Conservation (phyloP, 768 basidiomycete genomes). For the Collybiopsis luxurians region DNA sequence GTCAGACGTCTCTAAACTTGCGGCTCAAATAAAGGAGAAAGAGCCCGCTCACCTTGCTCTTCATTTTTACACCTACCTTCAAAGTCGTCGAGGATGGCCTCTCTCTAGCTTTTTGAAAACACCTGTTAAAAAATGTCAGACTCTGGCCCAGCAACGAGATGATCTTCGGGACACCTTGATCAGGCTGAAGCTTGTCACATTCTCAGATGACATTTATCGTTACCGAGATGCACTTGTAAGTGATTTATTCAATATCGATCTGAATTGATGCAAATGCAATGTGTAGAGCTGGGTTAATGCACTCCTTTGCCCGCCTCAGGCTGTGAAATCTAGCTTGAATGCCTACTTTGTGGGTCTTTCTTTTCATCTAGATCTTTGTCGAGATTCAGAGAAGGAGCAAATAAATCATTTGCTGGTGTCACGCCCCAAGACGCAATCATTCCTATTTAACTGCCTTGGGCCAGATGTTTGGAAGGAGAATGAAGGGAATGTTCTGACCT, state of each 20-base stretch:
- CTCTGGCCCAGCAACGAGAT: neutral
- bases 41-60: neutral
- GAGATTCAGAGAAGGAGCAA: neutral
- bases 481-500: neutral
- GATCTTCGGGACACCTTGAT: neutral
- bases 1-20: neutral
- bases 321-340: neutral
- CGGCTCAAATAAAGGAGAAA: neutral
- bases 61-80: neutral
- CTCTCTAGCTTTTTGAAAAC: neutral
- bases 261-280: neutral
- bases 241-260: neutral
- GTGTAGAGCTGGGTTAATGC: neutral
- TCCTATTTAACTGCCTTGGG: neutral
- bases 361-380: neutral
- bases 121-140: neutral
- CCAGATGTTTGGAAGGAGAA: neutral
- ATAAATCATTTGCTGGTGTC: neutral
- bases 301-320: neutral
- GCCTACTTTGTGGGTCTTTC: neutral
- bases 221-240: neutral
- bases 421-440: neutral
- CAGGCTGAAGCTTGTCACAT: neutral
- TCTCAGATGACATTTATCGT: neutral
- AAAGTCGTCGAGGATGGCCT: neutral